Base-by-base conservation (phyloP, 352 stramenopile species). In the Pythium insidiosum region DNA sequence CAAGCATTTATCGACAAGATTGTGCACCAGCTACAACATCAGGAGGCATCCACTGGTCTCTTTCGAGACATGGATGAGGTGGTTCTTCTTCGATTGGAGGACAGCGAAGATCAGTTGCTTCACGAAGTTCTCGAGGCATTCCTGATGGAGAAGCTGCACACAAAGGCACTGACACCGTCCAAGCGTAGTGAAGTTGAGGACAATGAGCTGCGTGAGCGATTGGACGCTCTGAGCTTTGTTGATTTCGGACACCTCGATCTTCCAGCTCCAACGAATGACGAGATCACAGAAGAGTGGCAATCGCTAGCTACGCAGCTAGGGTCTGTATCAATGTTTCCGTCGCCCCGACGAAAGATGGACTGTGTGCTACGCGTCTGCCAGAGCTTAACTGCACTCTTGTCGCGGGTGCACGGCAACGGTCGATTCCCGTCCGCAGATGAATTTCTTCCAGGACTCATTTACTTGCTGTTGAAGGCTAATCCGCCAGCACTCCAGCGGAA, bases 361-460 rank as follows among this genome's bases (percentile, higher is more conserved):
- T 73, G 61, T 26, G 58, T 96, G 3, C 40, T 93, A 16, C 63
- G 73, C 10, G 69, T 91, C 1, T 94, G 80, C 47, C 65, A 85
- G 26, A 61, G 74, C 6, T 50, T 96, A 16, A 92, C 75, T 18
- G 73, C 55, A 18, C 59, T 95, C 19, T 50, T 96, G 5, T 38
- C 50, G n/a, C 26, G 38, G 35, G 20, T 48, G 3, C 24, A 53
- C 16, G 64, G 66, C 22, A 39, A 52, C 12, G 69, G 63, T 10
- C 51, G 43, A 7, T 78, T 90, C 30, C 85, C 85, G 12, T 94
- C 87, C 0, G 89, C 89, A 13, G 89, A 97, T 45, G 88, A 97
- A 16, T 92, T 97, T 43, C 56, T 97, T 37, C 89, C 89, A 0
- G 85, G 69, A 4, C 66, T 97, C n/a, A 97, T 97, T 31, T 93